Evolutionary conservation across 140 eudicot species (phyloP).

Genomic region (Ambrosia hybrid): DNA sequence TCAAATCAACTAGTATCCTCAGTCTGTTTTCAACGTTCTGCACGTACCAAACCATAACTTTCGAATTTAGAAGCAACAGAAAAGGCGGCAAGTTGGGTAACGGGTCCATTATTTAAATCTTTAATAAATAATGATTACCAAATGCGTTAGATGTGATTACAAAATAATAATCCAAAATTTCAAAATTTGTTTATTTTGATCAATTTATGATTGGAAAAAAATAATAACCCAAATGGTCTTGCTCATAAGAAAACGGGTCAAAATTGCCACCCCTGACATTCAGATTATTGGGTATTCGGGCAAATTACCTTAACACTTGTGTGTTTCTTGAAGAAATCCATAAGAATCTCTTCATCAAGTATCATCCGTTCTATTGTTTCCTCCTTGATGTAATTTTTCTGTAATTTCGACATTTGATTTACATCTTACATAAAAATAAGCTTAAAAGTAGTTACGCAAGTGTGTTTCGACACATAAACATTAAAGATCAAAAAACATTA

Average conservation of each 20-base stretch:
- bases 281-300: conserved; percentile 10
- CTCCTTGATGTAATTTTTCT: conserved; percentile 93
- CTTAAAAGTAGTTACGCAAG: background rate
- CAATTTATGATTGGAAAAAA: no score
- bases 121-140: no score
- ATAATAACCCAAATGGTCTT: background rate
- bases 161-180: no score
- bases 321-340: conserved; percentile 93
- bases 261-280: background rate
- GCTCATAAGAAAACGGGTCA: background rate
- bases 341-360: conserved; percentile 94
- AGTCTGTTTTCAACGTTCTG: conserved; percentile 95
- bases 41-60: conserved; percentile 12
- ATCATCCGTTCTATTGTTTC: conserved; percentile 98
- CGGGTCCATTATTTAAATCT: no score
- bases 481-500: background rate
- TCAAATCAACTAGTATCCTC: conserved; percentile 67
- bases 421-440: conserved; percentile 2
- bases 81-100: no score
- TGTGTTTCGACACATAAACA: background rate
- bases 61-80: no score
- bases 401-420: conserved; percentile 9
- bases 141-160: no score
- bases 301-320: conserved; percentile 74
- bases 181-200: no score